Base-by-base conservation (phyloP, 441 rosid species). In the Syzygium syzygioides region DNA sequence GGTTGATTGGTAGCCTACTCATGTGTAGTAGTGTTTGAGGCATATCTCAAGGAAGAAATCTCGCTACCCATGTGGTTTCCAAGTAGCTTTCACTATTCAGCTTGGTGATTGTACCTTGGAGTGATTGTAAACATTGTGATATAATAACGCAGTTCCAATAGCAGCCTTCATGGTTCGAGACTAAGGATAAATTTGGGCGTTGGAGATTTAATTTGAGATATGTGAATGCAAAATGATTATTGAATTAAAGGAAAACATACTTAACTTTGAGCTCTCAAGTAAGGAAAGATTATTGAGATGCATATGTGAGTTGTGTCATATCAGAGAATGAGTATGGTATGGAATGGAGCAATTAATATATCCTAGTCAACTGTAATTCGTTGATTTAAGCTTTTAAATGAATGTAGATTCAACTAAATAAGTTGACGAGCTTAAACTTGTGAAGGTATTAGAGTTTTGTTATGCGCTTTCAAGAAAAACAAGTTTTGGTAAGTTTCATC, bases 371-470 rank as follows among this genome's bases (percentile, higher is more conserved):
- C 13, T 28, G 25, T 57, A 59, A 59, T 26, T 59, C 6, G 1
- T 59, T 26, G 64, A 59, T 12, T 57, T 4, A 57, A 25, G 13
- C 5, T 57, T 57, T 10, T 25, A 1, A 57, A 57, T 57, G 1
- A 57, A 20, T 0, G 26, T 8, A 1, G 11, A 0, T 56, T 4
- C 11, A 56, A 20, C 12, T 8, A 4, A 18, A 25, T 4, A 25
- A 4, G 3, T 11, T 26, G 64, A 59, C 1, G 7, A 1, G 14
- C 9, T 59, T 0, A 4, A 9, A 20, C 10, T 23, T 56, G 53
- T 50, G 53, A 50, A 50, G 3, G 17, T 9, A 59, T 59, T 0
- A 9, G 3, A 5, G n/a, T 4, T 26, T 3, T 10, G 3, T 25
- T 10, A 6, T 4, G 28, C 14, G 15, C 13, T 25, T 23, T 23